phyloP scores from a whole-genome alignment of 148 eudicot genomes.

The Hydrangea macrophylla region DNA sequence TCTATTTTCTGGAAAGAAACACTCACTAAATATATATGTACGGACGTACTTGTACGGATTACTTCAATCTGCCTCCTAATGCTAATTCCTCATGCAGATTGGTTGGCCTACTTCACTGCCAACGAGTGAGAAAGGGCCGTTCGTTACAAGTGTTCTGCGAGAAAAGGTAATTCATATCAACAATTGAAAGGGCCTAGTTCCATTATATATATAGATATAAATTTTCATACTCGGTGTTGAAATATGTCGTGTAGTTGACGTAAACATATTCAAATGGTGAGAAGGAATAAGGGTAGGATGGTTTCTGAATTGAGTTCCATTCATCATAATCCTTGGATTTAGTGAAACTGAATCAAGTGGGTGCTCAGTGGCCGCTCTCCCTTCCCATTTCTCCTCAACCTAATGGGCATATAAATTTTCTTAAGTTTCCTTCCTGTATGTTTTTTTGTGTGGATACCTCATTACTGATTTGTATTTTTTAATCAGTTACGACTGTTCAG shows the following conservation, averaged over 20 bases:
- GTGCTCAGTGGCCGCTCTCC: too few species aligned
- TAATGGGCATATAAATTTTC: neutral
- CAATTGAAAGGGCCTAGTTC: neutral
- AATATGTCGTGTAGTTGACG: too few species aligned
- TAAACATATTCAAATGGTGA: too few species aligned
- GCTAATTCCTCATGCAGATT: constrained; percentile 49
- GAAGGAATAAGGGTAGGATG: neutral
- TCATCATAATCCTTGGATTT: too few species aligned
- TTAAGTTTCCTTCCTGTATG: neutral
- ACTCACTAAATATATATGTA: neutral
- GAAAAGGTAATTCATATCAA: constrained; percentile 52
- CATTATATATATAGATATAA: too few species aligned
- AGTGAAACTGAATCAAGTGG: too few species aligned
- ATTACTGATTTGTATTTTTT: too few species aligned
- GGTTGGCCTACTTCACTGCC: constrained; percentile 98
- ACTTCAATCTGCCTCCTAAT: neutral
- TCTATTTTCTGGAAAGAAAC: neutral
- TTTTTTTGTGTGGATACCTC: neutral
- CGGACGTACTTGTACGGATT: neutral
- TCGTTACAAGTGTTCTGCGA: constrained; percentile 63
- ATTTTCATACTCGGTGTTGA: too few species aligned
- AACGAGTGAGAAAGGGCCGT: constrained; percentile 71
- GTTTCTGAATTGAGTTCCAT: neutral
- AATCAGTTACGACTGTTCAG: neutral
- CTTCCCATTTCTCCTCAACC: neutral